A percentile compares a stretch with the other conserved stretches of the same genome.
Conservation (phyloP, 2,329 filamentous ascomycete species). For the Fusarium sp. region DNA sequence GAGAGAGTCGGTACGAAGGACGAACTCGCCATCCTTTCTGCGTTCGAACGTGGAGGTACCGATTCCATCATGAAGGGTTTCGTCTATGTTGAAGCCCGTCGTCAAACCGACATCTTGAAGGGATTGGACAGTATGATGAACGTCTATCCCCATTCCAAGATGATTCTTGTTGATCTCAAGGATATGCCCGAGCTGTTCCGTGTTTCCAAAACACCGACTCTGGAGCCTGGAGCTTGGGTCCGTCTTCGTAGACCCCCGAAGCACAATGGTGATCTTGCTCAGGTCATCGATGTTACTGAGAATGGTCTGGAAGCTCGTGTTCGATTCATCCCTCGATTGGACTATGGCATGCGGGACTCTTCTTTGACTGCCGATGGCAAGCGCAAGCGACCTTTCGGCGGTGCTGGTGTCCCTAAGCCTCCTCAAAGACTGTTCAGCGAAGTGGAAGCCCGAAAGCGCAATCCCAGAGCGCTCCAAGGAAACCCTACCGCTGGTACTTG, state of each 20-base stretch:
- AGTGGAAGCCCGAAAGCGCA: constrained; percentile 88
- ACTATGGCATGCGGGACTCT: constrained; percentile 91
- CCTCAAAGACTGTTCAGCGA: constrained; percentile 94
- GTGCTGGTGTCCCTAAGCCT: constrained; percentile 71
- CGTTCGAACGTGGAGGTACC: constrained; percentile 86
- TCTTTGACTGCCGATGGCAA: constrained; percentile 70
- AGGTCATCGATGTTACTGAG: constrained; percentile 91
- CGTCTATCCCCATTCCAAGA: constrained; percentile 88
- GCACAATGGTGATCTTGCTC: constrained; percentile 89
- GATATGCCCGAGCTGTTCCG: constrained; percentile 98
- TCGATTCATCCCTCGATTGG: constrained; percentile 87
- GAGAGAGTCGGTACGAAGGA: constrained; percentile 83
- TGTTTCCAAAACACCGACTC: constrained; percentile 84
- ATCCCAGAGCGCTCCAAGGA: constrained; percentile 70
- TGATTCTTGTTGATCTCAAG: constrained; percentile 91
- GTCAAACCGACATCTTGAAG: constrained; percentile 85
- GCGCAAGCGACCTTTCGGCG: constrained; percentile 76
- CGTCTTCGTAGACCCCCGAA: constrained; percentile 83
- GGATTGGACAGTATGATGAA: constrained; percentile 88
- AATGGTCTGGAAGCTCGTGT: constrained; percentile 92
- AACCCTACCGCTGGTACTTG: constrained; percentile 85
- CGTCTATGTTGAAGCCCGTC: constrained; percentile 92
- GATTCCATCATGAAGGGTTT: constrained; percentile 90
- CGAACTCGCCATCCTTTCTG: constrained; percentile 85
- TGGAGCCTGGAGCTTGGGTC: constrained; percentile 92